Evolutionary conservation across 352 stramenopile genomes (phyloP), one percentile per base, ranked within the genome.

Genomic region (Phytopythium aichiense): DNA sequence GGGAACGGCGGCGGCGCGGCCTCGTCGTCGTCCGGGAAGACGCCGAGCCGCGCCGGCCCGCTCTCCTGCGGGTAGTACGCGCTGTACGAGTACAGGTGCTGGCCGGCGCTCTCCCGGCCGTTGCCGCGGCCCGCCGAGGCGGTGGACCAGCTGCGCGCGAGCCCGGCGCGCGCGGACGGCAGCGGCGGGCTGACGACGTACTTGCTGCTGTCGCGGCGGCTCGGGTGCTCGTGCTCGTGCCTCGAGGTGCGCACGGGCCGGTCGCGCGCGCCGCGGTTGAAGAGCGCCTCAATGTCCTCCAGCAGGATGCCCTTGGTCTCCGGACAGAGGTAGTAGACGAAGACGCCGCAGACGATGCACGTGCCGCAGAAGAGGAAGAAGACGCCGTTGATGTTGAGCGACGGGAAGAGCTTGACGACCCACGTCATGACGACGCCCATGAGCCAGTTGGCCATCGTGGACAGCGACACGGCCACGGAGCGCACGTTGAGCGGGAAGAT

Each of bases 251-350:
- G 73, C n/a, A 46, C 46, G 45, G 69, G 64, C 58, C 75, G 71
- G 60, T 71, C 43, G 60, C 71, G 60, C 54, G 76, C 51, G 35
- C 60, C 72, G 42, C 63, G 63, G 58, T 74, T 35, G 55, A 88
- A 87, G 15, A 88, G 58, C 23, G 64, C 73, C 61, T 88, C 79
- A 28, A 74, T 87, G 46, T 86, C 76, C 61, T 88, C 79, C 12
- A 88, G 60, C 20, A 87, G 33, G 33, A 87, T 63, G 1, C 69
- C 63, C 15, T 70, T 80, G 11, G 77, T 85, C 68, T 87, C 77
- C 5, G 66, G 73, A 35, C 75, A 87, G 35, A 77, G 50, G 58
- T 65, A 73, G 58, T 72, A 79, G 51, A 85, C 76, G 33, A 85
- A 77, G n/a, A 74, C 65, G 6, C 70, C 67, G 31, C 69, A 75